Conservation (phyloP, 2,329 filamentous ascomycete genomes). For the Phyllachora maydis region DNA sequence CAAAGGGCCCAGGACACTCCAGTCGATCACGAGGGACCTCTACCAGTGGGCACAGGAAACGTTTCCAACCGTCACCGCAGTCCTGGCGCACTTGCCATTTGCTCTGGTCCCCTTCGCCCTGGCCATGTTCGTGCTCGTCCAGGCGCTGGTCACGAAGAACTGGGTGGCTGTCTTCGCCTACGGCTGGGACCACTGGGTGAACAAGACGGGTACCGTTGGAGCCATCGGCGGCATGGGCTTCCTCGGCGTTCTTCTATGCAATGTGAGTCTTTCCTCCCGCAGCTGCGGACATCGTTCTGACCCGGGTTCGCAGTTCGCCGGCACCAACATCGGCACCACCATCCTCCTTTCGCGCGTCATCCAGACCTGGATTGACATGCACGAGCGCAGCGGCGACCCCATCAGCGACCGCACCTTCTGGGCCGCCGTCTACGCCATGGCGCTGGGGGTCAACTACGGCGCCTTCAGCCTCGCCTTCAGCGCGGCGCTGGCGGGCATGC, state of each 20-base stretch:
- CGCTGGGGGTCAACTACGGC: slow-evolving; percentile 53
- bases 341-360: slow-evolving; percentile 53
- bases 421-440: slow-evolving; percentile 58
- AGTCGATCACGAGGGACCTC: slow-evolving; percentile 20
- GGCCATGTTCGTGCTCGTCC: slow-evolving; percentile 55
- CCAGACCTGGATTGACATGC: slow-evolving; percentile 45
- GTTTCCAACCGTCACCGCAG: slow-evolving; percentile 47
- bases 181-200: slow-evolving; percentile 55
- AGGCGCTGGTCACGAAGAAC: slow-evolving; percentile 51
- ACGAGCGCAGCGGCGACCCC: slow-evolving; percentile 17
- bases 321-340: slow-evolving; percentile 58
- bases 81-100: slow-evolving; percentile 44
- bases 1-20: slow-evolving; percentile 21
- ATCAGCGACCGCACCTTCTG: slow-evolving; percentile 49
- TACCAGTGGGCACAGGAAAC: slow-evolving; percentile 46
- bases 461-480: slow-evolving; percentile 56
- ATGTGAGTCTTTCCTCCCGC: slow-evolving; percentile 27
- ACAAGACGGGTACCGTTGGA: slow-evolving; percentile 46
- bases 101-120: slow-evolving; percentile 52
- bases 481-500: slow-evolving; percentile 47
- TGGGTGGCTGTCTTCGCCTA: slow-evolving; percentile 56
- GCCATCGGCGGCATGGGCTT: slow-evolving; percentile 55
- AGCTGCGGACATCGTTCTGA: slow-evolving; percentile 4
- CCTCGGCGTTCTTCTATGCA: slow-evolving; percentile 48
- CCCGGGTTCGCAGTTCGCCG: slow-evolving; percentile 38